phyloP scores from a whole-genome alignment of 2,329 filamentous ascomycete genomes.

The Fusarium tuaranense region DNA sequence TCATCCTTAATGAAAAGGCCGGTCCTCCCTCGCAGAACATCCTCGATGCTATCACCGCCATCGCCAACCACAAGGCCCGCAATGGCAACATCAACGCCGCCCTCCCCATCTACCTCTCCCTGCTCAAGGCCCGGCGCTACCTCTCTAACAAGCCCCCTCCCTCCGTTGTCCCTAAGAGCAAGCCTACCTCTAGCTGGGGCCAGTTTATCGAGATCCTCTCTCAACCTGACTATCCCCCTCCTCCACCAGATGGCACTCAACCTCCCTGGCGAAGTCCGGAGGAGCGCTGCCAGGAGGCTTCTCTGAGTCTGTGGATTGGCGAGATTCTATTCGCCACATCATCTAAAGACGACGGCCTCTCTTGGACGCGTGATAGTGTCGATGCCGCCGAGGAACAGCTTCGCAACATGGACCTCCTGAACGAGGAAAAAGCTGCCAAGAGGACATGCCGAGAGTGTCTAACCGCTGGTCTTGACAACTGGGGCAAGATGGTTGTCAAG shows the following conservation, averaged over 20 bases:
- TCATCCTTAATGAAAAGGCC: conserved; percentile 71
- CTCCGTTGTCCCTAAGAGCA: conserved; percentile 10
- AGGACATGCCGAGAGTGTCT: conserved; percentile 83
- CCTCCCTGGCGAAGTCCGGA: conserved; percentile 72
- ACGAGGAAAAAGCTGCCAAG: conserved; percentile 44
- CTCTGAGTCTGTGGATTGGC: conserved; percentile 88
- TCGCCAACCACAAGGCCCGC: conserved; percentile 82
- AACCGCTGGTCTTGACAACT: conserved; percentile 80
- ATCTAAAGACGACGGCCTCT: conserved; percentile 76
- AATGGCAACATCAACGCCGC: conserved; percentile 74
- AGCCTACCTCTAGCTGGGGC: conserved; percentile 30
- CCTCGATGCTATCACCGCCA: conserved; percentile 78
- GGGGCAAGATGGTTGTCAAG: conserved; percentile 81
- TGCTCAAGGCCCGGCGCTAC: conserved; percentile 81
- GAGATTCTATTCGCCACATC: conserved; percentile 85
- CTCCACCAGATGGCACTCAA: conserved; percentile 76
- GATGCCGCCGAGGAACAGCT: conserved; percentile 80
- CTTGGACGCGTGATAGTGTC: conserved; percentile 91
- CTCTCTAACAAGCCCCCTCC: conserved; percentile 56
- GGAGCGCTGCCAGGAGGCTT: conserved; percentile 86
- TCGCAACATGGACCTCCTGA: conserved; percentile 53
- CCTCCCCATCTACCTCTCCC: conserved; percentile 85
- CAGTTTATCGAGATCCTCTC: conserved; percentile 42
- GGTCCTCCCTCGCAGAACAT: conserved; percentile 77
- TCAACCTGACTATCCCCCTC: conserved; percentile 75